Evolutionary conservation across 192 early-diverging fungal species (phyloP).

Genomic region (Powellomyces hirtus): DNA sequence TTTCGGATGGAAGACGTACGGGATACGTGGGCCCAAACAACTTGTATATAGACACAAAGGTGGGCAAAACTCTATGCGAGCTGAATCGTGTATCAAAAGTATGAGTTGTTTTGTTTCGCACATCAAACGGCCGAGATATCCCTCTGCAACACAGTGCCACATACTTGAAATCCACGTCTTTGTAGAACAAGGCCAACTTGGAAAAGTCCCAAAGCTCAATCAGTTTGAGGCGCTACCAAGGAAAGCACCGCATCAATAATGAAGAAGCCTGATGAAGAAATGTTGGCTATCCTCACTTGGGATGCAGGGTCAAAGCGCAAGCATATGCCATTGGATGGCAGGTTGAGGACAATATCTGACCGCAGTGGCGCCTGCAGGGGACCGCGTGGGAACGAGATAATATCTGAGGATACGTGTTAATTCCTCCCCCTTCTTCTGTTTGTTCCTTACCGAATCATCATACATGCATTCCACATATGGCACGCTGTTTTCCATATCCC

Average conservation of each 20-base stretch:
- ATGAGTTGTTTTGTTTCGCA: conserved; percentile 5
- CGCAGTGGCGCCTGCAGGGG: not conserved
- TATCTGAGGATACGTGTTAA: no score
- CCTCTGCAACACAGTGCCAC: not conserved
- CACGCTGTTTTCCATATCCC: conserved; percentile 47
- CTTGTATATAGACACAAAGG: conserved; percentile 65
- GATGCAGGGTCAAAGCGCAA: conserved; percentile 52
- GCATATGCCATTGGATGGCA: conserved; percentile 45
- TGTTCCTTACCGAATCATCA: no score
- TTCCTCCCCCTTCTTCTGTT: no score
- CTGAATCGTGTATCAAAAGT: no score
- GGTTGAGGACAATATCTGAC: conserved; percentile 23
- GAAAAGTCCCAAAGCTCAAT: conserved; percentile 66
- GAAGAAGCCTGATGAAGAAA: not conserved
- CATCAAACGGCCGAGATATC: not conserved
- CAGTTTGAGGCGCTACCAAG: conserved; percentile 54
- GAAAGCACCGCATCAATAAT: not conserved
- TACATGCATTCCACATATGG: conserved; percentile 65
- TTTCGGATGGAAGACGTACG: not conserved
- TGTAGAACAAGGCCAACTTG: conserved; percentile 53
- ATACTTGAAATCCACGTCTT: conserved; percentile 58
- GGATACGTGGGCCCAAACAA: conserved; percentile 60
- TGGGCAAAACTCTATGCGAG: conserved; percentile 62
- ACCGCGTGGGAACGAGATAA: no score
- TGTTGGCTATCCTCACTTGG: no score